A percentile compares a stretch with the other conserved stretches of the same genome.
Conservation (phyloP, 495 filamentous ascomycete genomes). For the Poronia punctata region DNA sequence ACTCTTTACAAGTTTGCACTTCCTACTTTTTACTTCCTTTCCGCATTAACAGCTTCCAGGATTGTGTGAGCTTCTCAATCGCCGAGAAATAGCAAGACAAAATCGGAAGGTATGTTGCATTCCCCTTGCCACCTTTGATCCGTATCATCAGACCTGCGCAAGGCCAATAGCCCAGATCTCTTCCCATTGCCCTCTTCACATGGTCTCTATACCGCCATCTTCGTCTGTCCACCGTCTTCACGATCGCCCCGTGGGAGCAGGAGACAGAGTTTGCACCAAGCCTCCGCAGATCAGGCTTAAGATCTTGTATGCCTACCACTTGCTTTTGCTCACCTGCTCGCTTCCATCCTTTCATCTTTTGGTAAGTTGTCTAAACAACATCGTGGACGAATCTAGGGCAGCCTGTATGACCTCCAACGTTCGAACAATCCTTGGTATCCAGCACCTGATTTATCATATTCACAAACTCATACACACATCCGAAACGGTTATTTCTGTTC, state of each 20-base stretch:
- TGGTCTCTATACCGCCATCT: neutral
- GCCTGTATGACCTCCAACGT: too few relatives aligned
- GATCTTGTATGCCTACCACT: conserved; percentile 24
- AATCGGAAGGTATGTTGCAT: conserved; percentile 8
- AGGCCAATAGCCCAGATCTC: neutral
- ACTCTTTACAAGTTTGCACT: too few relatives aligned
- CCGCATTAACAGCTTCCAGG: too few relatives aligned
- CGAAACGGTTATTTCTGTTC: too few relatives aligned
- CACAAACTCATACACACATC: too few relatives aligned
- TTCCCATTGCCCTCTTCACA: neutral
- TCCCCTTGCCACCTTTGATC: conserved; percentile 3
- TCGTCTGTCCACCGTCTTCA: conserved; percentile 2
- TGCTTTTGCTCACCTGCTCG: conserved; percentile 19
- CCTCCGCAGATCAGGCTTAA: conserved; percentile 19
- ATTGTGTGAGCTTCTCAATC: too few relatives aligned
- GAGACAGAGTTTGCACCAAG: conserved; percentile 12
- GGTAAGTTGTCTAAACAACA: conserved; percentile 22
- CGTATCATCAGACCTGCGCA: too few relatives aligned
- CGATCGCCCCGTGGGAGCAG: conserved; percentile 9
- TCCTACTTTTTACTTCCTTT: too few relatives aligned
- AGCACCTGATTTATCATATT: too few relatives aligned
- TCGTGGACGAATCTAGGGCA: too few relatives aligned
- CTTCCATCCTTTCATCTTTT: conserved; percentile 14
- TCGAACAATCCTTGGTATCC: too few relatives aligned
- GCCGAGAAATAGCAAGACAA: too few relatives aligned